Conservation (phyloP, 2,329 filamentous ascomycete species). For the Didymella glomerata region DNA sequence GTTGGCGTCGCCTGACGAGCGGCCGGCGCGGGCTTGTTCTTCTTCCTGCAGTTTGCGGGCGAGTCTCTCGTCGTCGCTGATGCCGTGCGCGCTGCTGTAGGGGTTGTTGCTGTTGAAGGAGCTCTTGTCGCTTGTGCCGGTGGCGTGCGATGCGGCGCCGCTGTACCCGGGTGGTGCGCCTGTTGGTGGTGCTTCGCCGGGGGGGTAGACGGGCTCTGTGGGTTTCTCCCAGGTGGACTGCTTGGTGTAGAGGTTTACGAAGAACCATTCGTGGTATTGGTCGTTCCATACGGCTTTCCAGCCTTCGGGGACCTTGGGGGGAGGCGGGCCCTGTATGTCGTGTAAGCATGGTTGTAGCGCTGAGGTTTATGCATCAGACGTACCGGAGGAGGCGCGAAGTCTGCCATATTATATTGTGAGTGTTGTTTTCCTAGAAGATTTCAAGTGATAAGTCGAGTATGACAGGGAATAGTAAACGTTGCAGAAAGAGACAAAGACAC, state of each 20-base stretch:
- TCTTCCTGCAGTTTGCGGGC: constrained; percentile 84
- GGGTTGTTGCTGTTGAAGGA: constrained; percentile 71
- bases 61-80: constrained; percentile 74
- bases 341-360: constrained; percentile 21
- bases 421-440: neutral
- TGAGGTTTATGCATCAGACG: constrained; percentile 10
- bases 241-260: constrained; percentile 87
- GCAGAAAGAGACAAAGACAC: neutral
- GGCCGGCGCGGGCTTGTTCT: constrained; percentile 70
- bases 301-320: constrained; percentile 73
- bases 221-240: constrained; percentile 91
- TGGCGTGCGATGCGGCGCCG: constrained; percentile 45
- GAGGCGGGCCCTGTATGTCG: constrained; percentile 59
- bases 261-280: constrained; percentile 93
- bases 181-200: constrained; percentile 67
- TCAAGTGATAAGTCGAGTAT: neutral
- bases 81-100: constrained; percentile 56
- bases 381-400: constrained; percentile 50
- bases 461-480: neutral
- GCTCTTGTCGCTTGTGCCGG: constrained; percentile 56
- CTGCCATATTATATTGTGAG: constrained; percentile 37
- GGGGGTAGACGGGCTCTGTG: constrained; percentile 69
- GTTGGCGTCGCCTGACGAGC: constrained; percentile 52
- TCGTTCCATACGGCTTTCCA: constrained; percentile 87
- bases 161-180: constrained; percentile 62